Percentiles rank a stretch among this genome's conserved stretches.
Conservation (phyloP, 345 rosid genomes). For the Hypericum androsaemum region DNA sequence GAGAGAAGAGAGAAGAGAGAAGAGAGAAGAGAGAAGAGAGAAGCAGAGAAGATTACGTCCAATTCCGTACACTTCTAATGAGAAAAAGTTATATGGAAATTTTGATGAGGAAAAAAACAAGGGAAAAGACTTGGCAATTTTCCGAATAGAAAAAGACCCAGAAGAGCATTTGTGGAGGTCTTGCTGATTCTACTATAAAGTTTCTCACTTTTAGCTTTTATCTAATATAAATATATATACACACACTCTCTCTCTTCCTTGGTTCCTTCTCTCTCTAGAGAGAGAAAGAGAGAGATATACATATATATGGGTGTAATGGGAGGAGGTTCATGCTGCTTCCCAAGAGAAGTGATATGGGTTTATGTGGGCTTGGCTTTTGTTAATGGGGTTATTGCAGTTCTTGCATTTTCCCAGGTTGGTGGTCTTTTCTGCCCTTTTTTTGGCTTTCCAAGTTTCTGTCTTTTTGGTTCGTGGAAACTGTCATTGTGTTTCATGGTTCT, state of each 20-base stretch:
- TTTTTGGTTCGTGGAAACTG: not conserved
- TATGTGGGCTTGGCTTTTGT: constrained; percentile 23
- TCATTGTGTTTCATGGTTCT: not conserved
- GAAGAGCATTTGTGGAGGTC: too few species aligned
- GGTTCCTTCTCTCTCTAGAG: constrained; percentile 3
- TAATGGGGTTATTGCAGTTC: constrained; percentile 24
- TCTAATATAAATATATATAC: not conserved
- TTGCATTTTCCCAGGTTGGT: constrained; percentile 36
- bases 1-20: too few species aligned
- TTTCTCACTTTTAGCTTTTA: not conserved
- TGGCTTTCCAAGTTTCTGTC: not conserved
- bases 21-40: too few species aligned
- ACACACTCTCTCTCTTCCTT: not conserved
- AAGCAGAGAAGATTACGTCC: too few species aligned
- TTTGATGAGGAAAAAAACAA: too few species aligned
- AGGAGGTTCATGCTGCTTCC: constrained; percentile 12
- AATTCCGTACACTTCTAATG: too few species aligned
- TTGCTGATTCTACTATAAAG: too few species aligned
- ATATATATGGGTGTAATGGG: constrained; percentile 13
- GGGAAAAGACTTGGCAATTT: too few species aligned
- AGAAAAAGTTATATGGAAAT: too few species aligned
- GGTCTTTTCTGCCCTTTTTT: not conserved
- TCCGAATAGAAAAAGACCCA: too few species aligned
- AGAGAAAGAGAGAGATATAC: not conserved
- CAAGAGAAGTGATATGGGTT: constrained; percentile 20